Evolutionary conservation across 257 asterid species (phyloP).

Genomic region (Solanum appendiculatum): DNA sequence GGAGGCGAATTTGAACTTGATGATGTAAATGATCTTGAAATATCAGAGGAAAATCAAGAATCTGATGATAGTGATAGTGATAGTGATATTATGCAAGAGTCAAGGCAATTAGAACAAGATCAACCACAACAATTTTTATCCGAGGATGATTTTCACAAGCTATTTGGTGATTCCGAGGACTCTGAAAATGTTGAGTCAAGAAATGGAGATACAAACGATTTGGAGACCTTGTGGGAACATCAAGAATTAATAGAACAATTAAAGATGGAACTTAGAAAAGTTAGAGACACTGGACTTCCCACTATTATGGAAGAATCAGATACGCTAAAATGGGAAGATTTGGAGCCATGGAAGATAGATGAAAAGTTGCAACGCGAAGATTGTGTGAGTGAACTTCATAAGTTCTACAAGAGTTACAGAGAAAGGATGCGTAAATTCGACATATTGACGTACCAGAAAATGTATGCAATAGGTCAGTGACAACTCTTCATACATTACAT

Average conservation of each 20-base stretch:
- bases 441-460: constrained; percentile 92
- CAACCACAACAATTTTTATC: constrained; percentile 16
- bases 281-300: constrained; percentile 68
- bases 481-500: neutral
- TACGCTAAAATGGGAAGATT: constrained; percentile 52
- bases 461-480: constrained; percentile 89
- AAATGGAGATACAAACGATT: constrained; percentile 35
- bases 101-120: neutral
- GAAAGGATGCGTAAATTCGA: constrained; percentile 88
- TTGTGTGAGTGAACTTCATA: constrained; percentile 65
- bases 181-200: constrained; percentile 12
- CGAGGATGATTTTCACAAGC: constrained; percentile 23
- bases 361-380: constrained; percentile 56
- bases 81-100: constrained; percentile 34
- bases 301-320: constrained; percentile 86
- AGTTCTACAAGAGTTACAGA: constrained; percentile 67
- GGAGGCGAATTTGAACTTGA: constrained; percentile 20
- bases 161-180: neutral
- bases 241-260: constrained; percentile 85
- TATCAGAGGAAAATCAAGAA: constrained; percentile 14
- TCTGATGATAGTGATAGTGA: constrained; percentile 32
- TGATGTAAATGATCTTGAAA: neutral
- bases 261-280: constrained; percentile 79
- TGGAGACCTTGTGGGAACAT: constrained; percentile 91
- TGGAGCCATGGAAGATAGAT: constrained; percentile 85